phyloP scores from a whole-genome alignment of 2,329 filamentous ascomycete genomes.

The Helminthosporium solani region DNA sequence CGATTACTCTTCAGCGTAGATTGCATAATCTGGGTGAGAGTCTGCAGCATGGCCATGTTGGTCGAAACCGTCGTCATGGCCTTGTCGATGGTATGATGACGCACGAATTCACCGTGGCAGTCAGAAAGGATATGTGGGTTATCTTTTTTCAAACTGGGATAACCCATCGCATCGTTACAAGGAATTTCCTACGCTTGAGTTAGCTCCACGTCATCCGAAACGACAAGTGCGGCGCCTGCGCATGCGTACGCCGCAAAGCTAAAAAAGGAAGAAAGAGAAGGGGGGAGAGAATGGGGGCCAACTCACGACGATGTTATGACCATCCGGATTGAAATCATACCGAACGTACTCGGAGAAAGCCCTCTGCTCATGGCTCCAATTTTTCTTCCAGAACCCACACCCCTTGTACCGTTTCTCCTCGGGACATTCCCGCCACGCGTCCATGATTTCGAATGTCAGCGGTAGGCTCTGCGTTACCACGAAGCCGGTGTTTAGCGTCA shows the following conservation, averaged over 20 bases:
- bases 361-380: slow-evolving; percentile 36
- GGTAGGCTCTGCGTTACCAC: slow-evolving; percentile 39
- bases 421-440: slow-evolving; percentile 35
- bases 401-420: slow-evolving; percentile 25
- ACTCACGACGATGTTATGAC: slow-evolving; percentile 27
- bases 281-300: too few relatives aligned
- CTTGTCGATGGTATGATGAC: slow-evolving; percentile 29
- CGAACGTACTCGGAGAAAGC: slow-evolving; percentile 39
- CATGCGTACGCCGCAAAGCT: too few relatives aligned
- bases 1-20: not conserved
- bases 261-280: too few relatives aligned
- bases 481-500: slow-evolving; percentile 45
- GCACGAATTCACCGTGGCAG: slow-evolving; percentile 33
- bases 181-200: slow-evolving; percentile 19
- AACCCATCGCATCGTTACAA: slow-evolving; percentile 41
- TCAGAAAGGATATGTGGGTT: slow-evolving; percentile 19
- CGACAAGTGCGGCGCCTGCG: too few relatives aligned
- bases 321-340: slow-evolving; percentile 31
- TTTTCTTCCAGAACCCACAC: slow-evolving; percentile 28
- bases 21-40: slow-evolving; percentile 2
- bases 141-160: slow-evolving; percentile 23
- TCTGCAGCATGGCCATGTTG: slow-evolving; percentile 1
- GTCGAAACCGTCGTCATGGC: slow-evolving; percentile 9
- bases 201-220: too few relatives aligned
- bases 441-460: slow-evolving; percentile 27